phyloP scores from a whole-genome alignment of 1,284 basidiomycete genomes.

The Ustilago curta region DNA sequence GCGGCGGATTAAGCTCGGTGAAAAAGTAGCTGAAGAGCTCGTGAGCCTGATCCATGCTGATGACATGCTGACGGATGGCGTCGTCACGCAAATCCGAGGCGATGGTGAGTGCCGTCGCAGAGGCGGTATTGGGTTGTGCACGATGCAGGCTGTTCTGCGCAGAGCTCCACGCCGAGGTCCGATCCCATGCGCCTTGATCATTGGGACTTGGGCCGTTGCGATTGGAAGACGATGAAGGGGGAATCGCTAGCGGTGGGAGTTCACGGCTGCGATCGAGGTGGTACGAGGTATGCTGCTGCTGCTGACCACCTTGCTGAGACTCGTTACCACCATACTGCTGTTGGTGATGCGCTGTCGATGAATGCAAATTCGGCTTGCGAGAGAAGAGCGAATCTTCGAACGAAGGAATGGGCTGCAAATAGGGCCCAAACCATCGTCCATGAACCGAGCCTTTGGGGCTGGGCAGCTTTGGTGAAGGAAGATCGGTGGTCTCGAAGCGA shows the following conservation, averaged over 20 bases:
- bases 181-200: conserved; percentile 28
- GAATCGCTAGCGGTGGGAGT: conserved; percentile 25
- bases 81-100: conserved; percentile 41
- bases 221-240: conserved; percentile 14
- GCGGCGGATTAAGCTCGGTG: conserved; percentile 53
- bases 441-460: conserved; percentile 40
- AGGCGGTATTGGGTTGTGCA: conserved; percentile 9
- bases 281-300: conserved; percentile 15
- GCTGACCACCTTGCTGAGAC: conserved; percentile 1
- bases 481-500: conserved; percentile 23
- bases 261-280: conserved; percentile 36
- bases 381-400: conserved; percentile 36
- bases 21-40: conserved; percentile 46
- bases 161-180: conserved; percentile 27
- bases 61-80: conserved; percentile 35
- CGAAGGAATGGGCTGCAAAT: conserved; percentile 37
- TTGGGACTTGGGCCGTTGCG: conserved; percentile 18
- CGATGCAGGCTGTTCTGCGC: conserved; percentile 21
- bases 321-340: conserved; percentile 11
- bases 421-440: conserved; percentile 50
- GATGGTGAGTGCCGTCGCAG: conserved; percentile 5
- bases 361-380: conserved; percentile 20
- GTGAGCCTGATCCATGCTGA: conserved; percentile 36
- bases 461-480: conserved; percentile 31
- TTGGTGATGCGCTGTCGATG: conserved; percentile 6